Percentiles rank a stretch among this genome's conserved stretches.
These are phyloP conservation scores for Colletotrichum sp. DNA, from an alignment of 2,329 filamentous ascomycete genomes.

Conservation along the genomic window DNA sequence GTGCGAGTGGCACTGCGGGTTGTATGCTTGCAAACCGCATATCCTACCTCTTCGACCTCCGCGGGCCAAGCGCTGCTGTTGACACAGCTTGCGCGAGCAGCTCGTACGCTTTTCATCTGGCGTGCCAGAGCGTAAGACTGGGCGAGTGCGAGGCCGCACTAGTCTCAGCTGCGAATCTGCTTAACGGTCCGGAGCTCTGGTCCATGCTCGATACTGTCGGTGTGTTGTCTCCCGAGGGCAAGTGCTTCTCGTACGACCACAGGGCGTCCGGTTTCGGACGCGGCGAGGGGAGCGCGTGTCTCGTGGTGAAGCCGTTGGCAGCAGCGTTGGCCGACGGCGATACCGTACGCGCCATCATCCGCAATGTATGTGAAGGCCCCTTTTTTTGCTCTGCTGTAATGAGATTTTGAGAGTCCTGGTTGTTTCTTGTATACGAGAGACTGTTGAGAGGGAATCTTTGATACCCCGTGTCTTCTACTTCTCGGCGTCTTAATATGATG, in stretches of 20 bases:
- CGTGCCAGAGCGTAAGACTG: conserved; percentile 29
- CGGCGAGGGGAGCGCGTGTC: conserved; percentile 43
- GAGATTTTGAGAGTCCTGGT: too few relatives aligned
- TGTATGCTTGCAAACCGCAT: conserved; percentile 34
- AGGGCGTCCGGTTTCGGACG: conserved; percentile 46
- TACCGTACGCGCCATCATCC: conserved; percentile 34
- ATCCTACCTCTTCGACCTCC: conserved; percentile 30
- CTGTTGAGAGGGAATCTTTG: background rate
- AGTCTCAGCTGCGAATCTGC: conserved; percentile 35
- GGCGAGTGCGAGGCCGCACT: conserved; percentile 32
- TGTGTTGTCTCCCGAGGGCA: conserved; percentile 29
- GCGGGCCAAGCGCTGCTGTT: conserved; percentile 32
- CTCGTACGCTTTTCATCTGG: conserved; percentile 34
- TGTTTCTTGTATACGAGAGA: background rate
- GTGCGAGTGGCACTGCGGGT: conserved; percentile 24
- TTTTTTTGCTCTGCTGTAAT: background rate
- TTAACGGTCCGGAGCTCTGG: conserved; percentile 23
- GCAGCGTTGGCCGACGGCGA: conserved; percentile 45
- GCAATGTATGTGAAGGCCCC: conserved; percentile 21
- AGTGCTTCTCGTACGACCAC: conserved; percentile 34
- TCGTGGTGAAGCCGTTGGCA: conserved; percentile 45
- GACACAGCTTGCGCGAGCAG: conserved; percentile 39
- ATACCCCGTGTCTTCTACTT: background rate
- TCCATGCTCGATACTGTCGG: conserved; percentile 13
- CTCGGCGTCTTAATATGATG: background rate